Evolutionary conservation across 2,329 filamentous ascomycete genomes (phyloP).

Genomic region (Sporothrix phasma): DNA sequence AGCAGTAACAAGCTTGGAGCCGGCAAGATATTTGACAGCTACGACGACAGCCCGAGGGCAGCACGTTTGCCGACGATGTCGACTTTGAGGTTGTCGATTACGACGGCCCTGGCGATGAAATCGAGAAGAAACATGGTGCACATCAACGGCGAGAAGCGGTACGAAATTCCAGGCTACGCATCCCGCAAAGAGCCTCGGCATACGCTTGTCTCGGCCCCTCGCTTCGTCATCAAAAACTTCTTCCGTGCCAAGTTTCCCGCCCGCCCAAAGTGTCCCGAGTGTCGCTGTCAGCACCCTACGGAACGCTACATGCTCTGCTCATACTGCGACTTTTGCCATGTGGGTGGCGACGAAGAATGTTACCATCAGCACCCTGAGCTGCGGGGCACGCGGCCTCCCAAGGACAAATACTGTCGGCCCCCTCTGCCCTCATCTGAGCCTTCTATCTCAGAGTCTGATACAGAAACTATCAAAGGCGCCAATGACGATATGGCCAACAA

Average conservation of each 20-base stretch:
- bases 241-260: constrained; percentile 4
- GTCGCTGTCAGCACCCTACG: constrained; percentile 1
- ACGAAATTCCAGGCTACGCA: not conserved
- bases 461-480: not conserved
- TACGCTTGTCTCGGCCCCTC: not conserved
- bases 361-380: constrained; percentile 9
- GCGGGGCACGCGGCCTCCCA: not conserved
- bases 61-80: not conserved
- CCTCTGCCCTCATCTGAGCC: not conserved
- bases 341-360: constrained; percentile 12
- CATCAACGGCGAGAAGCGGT: constrained; percentile 9
- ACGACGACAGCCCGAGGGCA: not conserved
- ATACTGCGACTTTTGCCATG: constrained; percentile 10
- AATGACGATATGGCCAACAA: too few species aligned
- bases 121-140: not conserved
- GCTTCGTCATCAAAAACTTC: not conserved
- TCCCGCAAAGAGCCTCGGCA: not conserved
- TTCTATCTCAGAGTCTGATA: not conserved
- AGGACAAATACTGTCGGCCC: constrained; percentile 3
- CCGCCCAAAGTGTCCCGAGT: not conserved
- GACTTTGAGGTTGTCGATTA: not conserved
- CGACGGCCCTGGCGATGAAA: not conserved
- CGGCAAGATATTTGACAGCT: not conserved
- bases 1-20: not conserved
- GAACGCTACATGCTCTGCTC: constrained; percentile 6